Conservation (phyloP, 2,329 filamentous ascomycete genomes). For the Penicillium sumatraense region DNA sequence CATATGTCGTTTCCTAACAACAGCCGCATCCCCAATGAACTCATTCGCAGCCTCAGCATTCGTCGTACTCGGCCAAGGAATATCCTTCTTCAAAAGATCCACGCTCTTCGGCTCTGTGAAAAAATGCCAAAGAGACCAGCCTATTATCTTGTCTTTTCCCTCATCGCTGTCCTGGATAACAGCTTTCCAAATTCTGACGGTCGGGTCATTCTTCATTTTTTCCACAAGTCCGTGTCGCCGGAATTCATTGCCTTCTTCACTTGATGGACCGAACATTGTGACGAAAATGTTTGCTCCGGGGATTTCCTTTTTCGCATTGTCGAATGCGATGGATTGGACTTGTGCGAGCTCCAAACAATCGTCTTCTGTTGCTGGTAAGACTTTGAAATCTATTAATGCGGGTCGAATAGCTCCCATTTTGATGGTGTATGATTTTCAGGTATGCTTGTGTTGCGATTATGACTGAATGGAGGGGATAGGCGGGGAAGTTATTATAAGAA, state of each 20-base stretch:
- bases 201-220: slow-evolving; percentile 2
- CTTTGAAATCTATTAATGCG: slow-evolving; percentile 8
- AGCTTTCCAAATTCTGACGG: slow-evolving; percentile 9
- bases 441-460: too few species aligned
- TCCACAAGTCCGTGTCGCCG: slow-evolving; percentile 5
- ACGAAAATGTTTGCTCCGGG: not conserved
- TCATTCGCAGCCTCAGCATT: slow-evolving; percentile 17
- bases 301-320: not conserved
- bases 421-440: not conserved
- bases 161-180: slow-evolving; percentile 9
- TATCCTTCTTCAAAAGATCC: slow-evolving; percentile 10
- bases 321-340: slow-evolving; percentile 48
- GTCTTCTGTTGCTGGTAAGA: slow-evolving; percentile 19
- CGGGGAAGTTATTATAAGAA: not conserved
- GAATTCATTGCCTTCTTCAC: not conserved
- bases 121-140: slow-evolving; percentile 19
- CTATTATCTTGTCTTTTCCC: slow-evolving; percentile 22
- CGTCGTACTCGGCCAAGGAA: slow-evolving; percentile 12
- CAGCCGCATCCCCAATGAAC: slow-evolving; percentile 16
- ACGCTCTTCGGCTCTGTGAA: slow-evolving; percentile 15
- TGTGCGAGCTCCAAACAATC: slow-evolving; percentile 17
- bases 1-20: slow-evolving; percentile 12
- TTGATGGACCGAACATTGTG: slow-evolving; percentile 8
- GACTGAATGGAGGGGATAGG: too few species aligned
- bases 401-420: not conserved